These are phyloP conservation scores for Pterocarpus santalinus DNA, from an alignment of 306 rosid species.

Conservation along the genomic window DNA sequence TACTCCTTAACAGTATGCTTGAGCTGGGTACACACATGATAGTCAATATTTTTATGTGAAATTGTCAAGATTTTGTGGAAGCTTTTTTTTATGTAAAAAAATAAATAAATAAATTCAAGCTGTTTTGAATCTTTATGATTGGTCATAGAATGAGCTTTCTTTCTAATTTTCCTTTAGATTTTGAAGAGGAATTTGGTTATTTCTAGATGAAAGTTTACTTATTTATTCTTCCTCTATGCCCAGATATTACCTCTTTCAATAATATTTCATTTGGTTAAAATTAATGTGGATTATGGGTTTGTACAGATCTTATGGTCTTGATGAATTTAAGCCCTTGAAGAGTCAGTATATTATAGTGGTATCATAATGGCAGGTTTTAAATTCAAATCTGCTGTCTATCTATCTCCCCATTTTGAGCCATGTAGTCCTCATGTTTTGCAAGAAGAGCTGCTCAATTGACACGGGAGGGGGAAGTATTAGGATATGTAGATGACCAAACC, in stretches of 20 bases:
- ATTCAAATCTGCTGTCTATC: not conserved
- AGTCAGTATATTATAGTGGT: not conserved
- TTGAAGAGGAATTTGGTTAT: slow-evolving; percentile 11
- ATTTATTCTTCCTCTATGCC: slow-evolving; percentile 21
- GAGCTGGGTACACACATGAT: not conserved
- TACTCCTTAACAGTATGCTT: not conserved
- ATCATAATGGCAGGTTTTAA: slow-evolving; percentile 1
- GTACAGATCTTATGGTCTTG: not conserved
- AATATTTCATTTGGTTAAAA: not conserved
- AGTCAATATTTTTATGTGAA: not conserved
- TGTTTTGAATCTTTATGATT: slow-evolving; percentile 23
- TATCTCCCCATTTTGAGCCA: not conserved
- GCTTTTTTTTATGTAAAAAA: not conserved
- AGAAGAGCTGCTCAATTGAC: not conserved
- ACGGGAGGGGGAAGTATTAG: not conserved
- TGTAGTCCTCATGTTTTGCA: not conserved
- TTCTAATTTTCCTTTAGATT: slow-evolving; percentile 18
- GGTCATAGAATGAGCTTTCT: not conserved
- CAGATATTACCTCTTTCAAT: slow-evolving; percentile 13
- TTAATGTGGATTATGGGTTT: not conserved
- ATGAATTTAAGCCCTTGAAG: not conserved
- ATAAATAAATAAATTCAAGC: no score
- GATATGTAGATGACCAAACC: slow-evolving; percentile 5
- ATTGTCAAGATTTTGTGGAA: not conserved
- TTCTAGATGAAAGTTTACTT: not conserved